Evolutionary conservation across 1,284 basidiomycete species (phyloP).

Genomic region (Golubevia pallescens): DNA sequence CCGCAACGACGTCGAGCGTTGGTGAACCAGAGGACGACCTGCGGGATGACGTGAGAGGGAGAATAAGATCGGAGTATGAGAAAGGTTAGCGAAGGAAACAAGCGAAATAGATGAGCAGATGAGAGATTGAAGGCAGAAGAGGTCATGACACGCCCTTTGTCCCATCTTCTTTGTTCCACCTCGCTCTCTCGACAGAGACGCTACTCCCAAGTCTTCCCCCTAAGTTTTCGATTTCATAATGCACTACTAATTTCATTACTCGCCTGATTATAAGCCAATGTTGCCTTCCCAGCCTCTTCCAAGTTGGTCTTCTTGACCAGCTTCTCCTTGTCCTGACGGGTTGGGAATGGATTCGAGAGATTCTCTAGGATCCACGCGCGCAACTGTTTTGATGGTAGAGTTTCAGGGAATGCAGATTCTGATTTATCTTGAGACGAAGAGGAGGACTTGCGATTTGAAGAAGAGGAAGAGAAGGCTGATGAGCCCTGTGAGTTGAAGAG

Average conservation of each 20-base stretch:
- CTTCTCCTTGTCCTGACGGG: conserved; percentile 25
- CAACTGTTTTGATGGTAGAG: conserved; percentile 11
- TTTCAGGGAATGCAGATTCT: too few species aligned
- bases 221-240: neutral
- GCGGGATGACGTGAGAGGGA: conserved; percentile 6
- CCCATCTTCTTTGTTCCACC: neutral
- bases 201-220: neutral
- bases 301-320: conserved; percentile 33
- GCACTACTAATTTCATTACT: too few species aligned
- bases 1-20: conserved; percentile 56
- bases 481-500: too few species aligned
- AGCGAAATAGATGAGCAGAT: neutral
- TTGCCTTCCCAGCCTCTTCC: too few species aligned
- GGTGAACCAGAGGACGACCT: conserved; percentile 58
- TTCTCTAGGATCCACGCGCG: conserved; percentile 45
- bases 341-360: conserved; percentile 42
- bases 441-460: too few species aligned
- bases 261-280: too few species aligned
- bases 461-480: too few species aligned
- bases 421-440: too few species aligned
- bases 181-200: neutral
- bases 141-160: conserved; percentile 1
- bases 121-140: neutral
- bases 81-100: neutral
- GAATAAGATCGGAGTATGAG: neutral